Evolutionary conservation across 495 filamentous ascomycete genomes (phyloP), one percentile per base, ranked within the genome.

Genomic region (Jackrogersella minutella): DNA sequence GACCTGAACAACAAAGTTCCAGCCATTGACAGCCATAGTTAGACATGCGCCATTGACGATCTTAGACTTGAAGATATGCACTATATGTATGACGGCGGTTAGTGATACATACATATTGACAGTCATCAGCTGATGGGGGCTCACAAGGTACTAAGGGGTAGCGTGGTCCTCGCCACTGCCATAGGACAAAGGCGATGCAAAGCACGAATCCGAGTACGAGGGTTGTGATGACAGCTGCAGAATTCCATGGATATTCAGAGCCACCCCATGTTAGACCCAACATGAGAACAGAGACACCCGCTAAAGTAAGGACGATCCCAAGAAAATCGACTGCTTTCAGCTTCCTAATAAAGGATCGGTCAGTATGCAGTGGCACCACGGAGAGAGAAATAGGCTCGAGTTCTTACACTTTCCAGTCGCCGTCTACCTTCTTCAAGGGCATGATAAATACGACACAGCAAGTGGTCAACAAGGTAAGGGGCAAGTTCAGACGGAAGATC

Each of bases 11-110:
- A 84, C 64, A 57, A 84, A 83, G 58, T 83, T 83, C 82, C 84
- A 86, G 2, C 82, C 82, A 36, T 83, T 81, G 54, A 86, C 77
- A 37, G 82, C 82, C 81, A 84, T 84, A 17, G 82, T 86, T 13
- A 84, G 56, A 52, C 77, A 83, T 1, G 81, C 80, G 3, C 84
- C 84, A 58, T 81, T 81, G 28, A 86, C 81, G 43, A 84, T 82
- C 17, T 75, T 71, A 1, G 73, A 73, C 36, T 75, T 78, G 70
- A 84, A 86, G 11, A 86, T 84, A 51, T 83, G 78, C 47, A 86
- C 77, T 61, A 76, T 65, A n/a, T 30, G 33, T n/a, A n/a, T n/a
- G 8, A 75, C 67, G n/a, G 75, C 41, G 0, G 74, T 78, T 5
- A 66, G 59, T 30, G 0, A 21, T 37, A 21, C 44, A 21, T n/a